phyloP scores from a whole-genome alignment of 805 yeast species.

The Candida mattraensis region DNA sequence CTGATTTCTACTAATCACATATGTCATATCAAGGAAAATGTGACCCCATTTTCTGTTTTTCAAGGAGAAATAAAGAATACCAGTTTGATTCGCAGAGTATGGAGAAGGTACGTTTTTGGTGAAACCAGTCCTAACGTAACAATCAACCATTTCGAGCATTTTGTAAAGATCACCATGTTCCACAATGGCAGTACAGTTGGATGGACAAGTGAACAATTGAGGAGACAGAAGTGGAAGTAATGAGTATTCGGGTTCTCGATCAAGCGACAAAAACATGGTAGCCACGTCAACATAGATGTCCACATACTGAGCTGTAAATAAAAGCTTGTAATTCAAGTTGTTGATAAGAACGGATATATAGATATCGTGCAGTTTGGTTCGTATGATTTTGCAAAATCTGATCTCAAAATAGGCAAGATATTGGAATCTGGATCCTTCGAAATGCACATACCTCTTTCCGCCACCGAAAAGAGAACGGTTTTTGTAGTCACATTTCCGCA shows the following conservation, averaged over 20 bases:
- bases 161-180: constrained; percentile 63
- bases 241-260: constrained; percentile 86
- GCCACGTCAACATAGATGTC: constrained; percentile 77
- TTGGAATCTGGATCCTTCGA: constrained; percentile 55
- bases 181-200: constrained; percentile 64
- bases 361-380: constrained; percentile 60
- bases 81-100: constrained; percentile 41
- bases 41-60: constrained; percentile 78
- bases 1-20: constrained; percentile 68
- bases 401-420: constrained; percentile 64
- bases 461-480: constrained; percentile 18
- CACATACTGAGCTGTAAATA: constrained; percentile 77
- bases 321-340: constrained; percentile 51
- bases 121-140: constrained; percentile 56
- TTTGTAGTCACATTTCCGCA: constrained; percentile 49
- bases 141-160: constrained; percentile 61
- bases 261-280: constrained; percentile 67
- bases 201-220: constrained; percentile 88
- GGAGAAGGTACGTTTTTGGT: constrained; percentile 35
- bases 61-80: constrained; percentile 40
- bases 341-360: constrained; percentile 66
- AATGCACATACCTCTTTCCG: constrained; percentile 8
- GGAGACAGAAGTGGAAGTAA: constrained; percentile 72
- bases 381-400: constrained; percentile 65
- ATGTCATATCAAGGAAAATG: constrained; percentile 75